Evolutionary conservation across 2,329 filamentous ascomycete genomes (phyloP).

Genomic region (Phaeoacremonium minimum): DNA sequence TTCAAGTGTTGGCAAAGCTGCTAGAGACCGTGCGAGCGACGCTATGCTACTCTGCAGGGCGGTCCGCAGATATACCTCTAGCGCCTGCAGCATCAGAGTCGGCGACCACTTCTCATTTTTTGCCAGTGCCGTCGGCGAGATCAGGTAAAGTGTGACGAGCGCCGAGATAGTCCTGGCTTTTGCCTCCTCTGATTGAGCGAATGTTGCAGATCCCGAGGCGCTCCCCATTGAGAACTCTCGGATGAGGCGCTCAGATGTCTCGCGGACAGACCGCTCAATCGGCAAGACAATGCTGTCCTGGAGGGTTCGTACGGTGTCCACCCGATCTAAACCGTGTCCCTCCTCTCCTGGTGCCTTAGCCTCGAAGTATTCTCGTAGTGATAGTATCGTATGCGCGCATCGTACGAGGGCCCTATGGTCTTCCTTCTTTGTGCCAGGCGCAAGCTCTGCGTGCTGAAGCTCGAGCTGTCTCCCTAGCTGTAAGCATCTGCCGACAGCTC

Average conservation of each 20-base stretch:
- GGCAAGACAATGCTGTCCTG: slow-evolving; percentile 64
- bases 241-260: slow-evolving; percentile 71
- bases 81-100: slow-evolving; percentile 65
- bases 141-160: slow-evolving; percentile 70
- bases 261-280: slow-evolving; percentile 68
- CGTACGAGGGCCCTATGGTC: slow-evolving; percentile 78
- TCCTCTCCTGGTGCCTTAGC: slow-evolving; percentile 67
- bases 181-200: slow-evolving; percentile 67
- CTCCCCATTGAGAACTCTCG: slow-evolving; percentile 75
- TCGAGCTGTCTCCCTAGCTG: slow-evolving; percentile 83
- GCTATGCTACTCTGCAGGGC: slow-evolving; percentile 75
- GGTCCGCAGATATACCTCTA: slow-evolving; percentile 80
- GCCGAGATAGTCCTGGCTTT: slow-evolving; percentile 71
- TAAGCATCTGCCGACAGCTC: slow-evolving; percentile 73
- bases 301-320: slow-evolving; percentile 69
- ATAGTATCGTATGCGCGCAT: slow-evolving; percentile 74
- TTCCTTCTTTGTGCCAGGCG: slow-evolving; percentile 48
- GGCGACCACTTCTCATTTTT: slow-evolving; percentile 58
- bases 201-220: slow-evolving; percentile 34
- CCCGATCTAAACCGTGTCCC: slow-evolving; percentile 68
- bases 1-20: slow-evolving; percentile 77
- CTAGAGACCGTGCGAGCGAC: slow-evolving; percentile 69
- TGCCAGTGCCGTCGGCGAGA: slow-evolving; percentile 62
- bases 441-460: slow-evolving; percentile 71
- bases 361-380: slow-evolving; percentile 67